Evolutionary conservation across 2,329 filamentous ascomycete species (phyloP).

Genomic region (Onygena corvina): DNA sequence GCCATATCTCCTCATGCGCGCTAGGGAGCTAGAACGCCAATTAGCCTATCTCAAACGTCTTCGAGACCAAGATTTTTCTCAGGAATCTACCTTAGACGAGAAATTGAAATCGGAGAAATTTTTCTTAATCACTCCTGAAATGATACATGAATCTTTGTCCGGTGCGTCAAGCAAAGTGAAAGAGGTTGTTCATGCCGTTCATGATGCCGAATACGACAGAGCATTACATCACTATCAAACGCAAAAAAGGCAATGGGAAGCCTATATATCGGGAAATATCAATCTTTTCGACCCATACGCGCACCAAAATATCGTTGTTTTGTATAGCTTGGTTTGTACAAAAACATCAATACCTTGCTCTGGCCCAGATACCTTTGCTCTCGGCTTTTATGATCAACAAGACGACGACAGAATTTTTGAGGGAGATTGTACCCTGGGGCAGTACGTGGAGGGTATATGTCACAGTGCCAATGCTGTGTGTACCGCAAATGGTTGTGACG

Average conservation of each 20-base stretch:
- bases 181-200: conserved; percentile 86
- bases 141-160: conserved; percentile 76
- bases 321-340: conserved; percentile 90
- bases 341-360: conserved; percentile 85
- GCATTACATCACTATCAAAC: conserved; percentile 87
- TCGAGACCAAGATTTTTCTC: conserved; percentile 52
- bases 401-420: conserved; percentile 56
- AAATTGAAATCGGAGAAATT: conserved; percentile 60
- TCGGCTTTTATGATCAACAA: conserved; percentile 90
- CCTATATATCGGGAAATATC: conserved; percentile 75
- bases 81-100: conserved; percentile 40
- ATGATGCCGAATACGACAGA: conserved; percentile 94
- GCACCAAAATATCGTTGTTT: conserved; percentile 89
- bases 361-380: conserved; percentile 77
- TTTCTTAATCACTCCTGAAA: conserved; percentile 83
- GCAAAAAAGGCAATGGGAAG: conserved; percentile 92
- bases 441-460: conserved; percentile 87
- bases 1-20: conserved; percentile 83
- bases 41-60: conserved; percentile 71
- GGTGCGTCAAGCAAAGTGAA: conserved; percentile 75
- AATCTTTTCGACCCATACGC: conserved; percentile 89
- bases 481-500: conserved; percentile 71
- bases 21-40: conserved; percentile 77
- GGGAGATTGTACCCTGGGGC: conserved; percentile 82
- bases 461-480: conserved; percentile 65